phyloP scores from a whole-genome alignment of 305 asterid species.

The Fraxinus velutina region DNA sequence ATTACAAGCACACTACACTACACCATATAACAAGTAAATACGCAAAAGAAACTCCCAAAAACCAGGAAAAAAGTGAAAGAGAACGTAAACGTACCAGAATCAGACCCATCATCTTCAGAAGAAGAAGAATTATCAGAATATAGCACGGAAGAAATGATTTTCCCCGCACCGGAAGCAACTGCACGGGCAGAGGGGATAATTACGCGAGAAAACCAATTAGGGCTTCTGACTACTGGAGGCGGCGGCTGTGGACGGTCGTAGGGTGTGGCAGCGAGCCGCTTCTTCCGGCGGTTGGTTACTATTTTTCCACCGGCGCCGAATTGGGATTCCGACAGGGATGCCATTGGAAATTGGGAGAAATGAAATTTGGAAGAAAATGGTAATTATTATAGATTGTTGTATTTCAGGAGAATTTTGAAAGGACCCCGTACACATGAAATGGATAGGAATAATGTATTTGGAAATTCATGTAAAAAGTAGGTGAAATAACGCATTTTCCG shows the following conservation, averaged over 20 bases:
- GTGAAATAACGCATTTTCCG: neutral
- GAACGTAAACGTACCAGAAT: slow-evolving; percentile 31
- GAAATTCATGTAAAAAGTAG: neutral
- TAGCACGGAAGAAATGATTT: slow-evolving; percentile 48
- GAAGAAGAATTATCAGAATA: slow-evolving; percentile 46
- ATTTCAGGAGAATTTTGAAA: neutral
- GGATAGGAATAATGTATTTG: neutral
- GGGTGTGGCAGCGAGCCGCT: slow-evolving; percentile 53
- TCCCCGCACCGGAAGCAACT: slow-evolving; percentile 65
- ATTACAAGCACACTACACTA: neutral
- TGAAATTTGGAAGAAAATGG: too few species aligned
- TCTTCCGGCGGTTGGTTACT: slow-evolving; percentile 45
- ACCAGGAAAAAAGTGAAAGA: neutral
- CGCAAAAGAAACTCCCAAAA: neutral
- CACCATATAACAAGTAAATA: neutral
- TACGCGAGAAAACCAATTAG: slow-evolving; percentile 54
- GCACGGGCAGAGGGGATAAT: slow-evolving; percentile 64
- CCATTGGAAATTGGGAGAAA: slow-evolving; percentile 32
- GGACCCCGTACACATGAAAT: neutral
- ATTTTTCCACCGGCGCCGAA: slow-evolving; percentile 70
- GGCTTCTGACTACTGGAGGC: slow-evolving; percentile 31
- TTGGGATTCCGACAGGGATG: slow-evolving; percentile 21
- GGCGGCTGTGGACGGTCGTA: slow-evolving; percentile 52
- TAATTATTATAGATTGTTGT: neutral
- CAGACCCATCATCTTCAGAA: slow-evolving; percentile 42